Evolutionary conservation across 768 basidiomycete species (phyloP), one percentile per base, ranked within the genome.

Genomic region (Crucibulum laeve): DNA sequence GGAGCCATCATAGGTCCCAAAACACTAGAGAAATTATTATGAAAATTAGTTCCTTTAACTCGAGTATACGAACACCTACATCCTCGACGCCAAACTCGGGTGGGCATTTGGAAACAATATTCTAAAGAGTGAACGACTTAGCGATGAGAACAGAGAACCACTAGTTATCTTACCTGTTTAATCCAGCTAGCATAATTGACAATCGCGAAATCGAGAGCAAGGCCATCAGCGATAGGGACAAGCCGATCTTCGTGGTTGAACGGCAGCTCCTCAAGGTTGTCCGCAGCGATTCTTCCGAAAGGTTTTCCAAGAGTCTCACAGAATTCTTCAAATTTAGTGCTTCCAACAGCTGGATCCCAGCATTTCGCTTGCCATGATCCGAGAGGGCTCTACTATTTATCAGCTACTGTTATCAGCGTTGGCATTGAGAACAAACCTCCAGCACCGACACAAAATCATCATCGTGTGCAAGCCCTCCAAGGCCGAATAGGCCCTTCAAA

Each of bases 351-450:
- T 0, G 87, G 84, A 58, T 95, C 87, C 94, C 93, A 97, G 57
- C 84, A 84, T 61, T 85, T 86, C 0, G 69, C 72, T 66, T 97
- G 94, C 88, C 91, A 95, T 4, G 61, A 64, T 1, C 75, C 77
- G 21, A 92, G 68, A 3, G 88, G 85, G 33, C 51, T 56, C 77
- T 89, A 21, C 13, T 19, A 19, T 21, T 57, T 35, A 34, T 22
- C 22, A 43, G 18, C 14, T 19, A 44, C 10, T 14, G 33, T 23
- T 40, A 42, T 17, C 5, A 24, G 23, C 25, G 19, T 10, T 15
- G 11, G 28, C 4, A 44, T 40, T 34, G n/a, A 63, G n/a, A 40
- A 45, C 51, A n/a, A 36, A 86, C 82, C 63, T 76, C 68, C 13
- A 93, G 62, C 0, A 89, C 59, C 7, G 85, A 79, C 19, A 66